Evolutionary conservation across 345 rosid species (phyloP).

Genomic region (Durio zibethinus): DNA sequence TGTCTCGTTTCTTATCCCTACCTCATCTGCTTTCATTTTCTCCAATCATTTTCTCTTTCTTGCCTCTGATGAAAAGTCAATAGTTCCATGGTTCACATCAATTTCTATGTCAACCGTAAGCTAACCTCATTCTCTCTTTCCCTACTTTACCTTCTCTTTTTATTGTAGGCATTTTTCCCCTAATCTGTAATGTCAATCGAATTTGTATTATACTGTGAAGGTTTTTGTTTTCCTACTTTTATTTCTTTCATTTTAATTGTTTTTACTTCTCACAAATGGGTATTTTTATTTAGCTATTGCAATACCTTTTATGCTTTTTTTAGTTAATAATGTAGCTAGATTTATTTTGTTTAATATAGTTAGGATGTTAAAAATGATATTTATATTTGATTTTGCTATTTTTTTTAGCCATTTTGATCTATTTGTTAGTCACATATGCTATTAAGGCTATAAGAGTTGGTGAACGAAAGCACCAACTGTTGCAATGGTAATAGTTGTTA

Average conservation of each 20-base stretch:
- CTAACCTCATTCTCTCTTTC: neutral
- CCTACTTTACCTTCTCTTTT: too few relatives aligned
- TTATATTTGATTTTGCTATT: neutral
- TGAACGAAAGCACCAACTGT: too few relatives aligned
- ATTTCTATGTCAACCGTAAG: slow-evolving; percentile 40
- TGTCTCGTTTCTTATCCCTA: neutral
- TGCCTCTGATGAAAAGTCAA: neutral
- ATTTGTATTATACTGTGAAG: neutral
- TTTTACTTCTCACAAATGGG: neutral
- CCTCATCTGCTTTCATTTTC: neutral
- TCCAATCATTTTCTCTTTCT: neutral
- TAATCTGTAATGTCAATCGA: neutral
- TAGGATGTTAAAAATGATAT: neutral
- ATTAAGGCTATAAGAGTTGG: too few relatives aligned
- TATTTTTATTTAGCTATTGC: neutral
- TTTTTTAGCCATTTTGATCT: neutral
- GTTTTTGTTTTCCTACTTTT: neutral
- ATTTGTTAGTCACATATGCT: neutral
- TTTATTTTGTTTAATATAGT: neutral
- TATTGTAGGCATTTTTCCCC: too few relatives aligned
- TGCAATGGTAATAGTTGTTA: too few relatives aligned
- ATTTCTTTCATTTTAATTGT: neutral
- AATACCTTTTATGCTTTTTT: neutral
- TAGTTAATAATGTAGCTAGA: neutral
- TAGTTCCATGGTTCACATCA: slow-evolving; percentile 34